phyloP scores from a whole-genome alignment of 306 rosid species.

The Glycine tomentella region DNA sequence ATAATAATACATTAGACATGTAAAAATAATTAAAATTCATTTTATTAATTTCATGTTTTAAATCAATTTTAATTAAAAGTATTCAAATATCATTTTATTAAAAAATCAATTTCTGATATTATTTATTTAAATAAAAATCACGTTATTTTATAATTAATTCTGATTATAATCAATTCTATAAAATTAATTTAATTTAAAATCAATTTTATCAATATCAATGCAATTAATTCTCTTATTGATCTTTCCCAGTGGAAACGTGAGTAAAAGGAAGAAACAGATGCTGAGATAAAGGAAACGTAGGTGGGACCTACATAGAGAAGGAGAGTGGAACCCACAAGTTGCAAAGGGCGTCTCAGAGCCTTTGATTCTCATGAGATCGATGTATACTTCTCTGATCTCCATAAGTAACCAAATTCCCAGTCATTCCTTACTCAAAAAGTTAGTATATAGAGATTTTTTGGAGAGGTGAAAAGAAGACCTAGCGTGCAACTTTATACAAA shows the following conservation, averaged over 20 bases:
- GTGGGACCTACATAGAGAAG: constrained; percentile 24
- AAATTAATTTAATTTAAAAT: no score
- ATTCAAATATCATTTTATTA: no score
- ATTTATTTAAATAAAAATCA: no score
- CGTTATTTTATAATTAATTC: no score
- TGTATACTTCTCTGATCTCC: neutral
- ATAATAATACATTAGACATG: no score
- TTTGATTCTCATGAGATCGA: neutral
- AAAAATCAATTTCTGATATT: no score
- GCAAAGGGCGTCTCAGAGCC: neutral
- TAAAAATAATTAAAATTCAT: no score
- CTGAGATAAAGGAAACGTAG: constrained; percentile 36
- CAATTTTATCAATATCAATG: no score
- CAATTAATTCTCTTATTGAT: no score
- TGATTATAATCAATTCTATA: no score
- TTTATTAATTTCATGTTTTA: no score
- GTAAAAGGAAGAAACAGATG: constrained; percentile 17
- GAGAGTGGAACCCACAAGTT: constrained; percentile 46
- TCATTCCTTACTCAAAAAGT: constrained; percentile 49
- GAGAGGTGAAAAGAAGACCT: constrained; percentile 57
- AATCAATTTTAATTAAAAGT: no score
- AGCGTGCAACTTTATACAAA: constrained; percentile 76
- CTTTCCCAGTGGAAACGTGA: constrained; percentile 44
- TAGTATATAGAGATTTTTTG: constrained; percentile 31
- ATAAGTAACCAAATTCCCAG: constrained; percentile 42